These are phyloP conservation scores for Nannizzia gypsea DNA, from an alignment of 2,329 filamentous ascomycete genomes.

Conservation along the genomic window DNA sequence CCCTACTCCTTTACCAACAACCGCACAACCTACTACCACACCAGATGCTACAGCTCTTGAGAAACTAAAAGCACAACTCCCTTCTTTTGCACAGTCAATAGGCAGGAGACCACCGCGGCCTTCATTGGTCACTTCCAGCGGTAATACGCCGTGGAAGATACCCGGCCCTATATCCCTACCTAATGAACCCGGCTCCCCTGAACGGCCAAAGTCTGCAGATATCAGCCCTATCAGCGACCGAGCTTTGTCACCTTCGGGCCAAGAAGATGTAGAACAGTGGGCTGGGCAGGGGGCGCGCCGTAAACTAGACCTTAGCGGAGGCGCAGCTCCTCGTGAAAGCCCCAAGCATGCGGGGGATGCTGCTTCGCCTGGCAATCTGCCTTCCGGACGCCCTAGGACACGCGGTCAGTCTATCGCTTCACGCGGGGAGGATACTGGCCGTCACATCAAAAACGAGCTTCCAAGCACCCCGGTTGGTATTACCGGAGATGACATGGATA, in stretches of 20 bases:
- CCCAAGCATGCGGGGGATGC: slow-evolving; percentile 5
- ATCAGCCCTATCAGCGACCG: slow-evolving; percentile 37
- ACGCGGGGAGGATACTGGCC: slow-evolving; percentile 20
- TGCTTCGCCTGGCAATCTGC: slow-evolving; percentile 17
- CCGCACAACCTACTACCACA: not conserved
- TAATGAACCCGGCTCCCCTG: slow-evolving; percentile 29
- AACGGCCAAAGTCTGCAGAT: slow-evolving; percentile 31
- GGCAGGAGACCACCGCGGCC: slow-evolving; percentile 22
- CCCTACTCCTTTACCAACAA: not conserved
- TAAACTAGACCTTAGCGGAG: not conserved
- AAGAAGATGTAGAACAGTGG: not conserved
- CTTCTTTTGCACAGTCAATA: slow-evolving; percentile 13
- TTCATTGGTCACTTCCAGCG: slow-evolving; percentile 30
- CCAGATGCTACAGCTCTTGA: not conserved
- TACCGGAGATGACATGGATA: slow-evolving; percentile 16
- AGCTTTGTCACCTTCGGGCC: slow-evolving; percentile 24
- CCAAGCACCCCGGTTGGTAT: slow-evolving; percentile 27
- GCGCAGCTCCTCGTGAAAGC: not conserved
- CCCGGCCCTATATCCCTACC: slow-evolving; percentile 24
- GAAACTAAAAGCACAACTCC: not conserved
- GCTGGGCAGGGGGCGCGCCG: not conserved
- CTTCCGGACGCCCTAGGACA: slow-evolving; percentile 28
- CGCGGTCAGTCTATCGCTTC: slow-evolving; percentile 27
- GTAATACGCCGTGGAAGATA: slow-evolving; percentile 34
- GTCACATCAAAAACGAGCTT: slow-evolving; percentile 24